Evolutionary conservation across 129 eudicot genomes (phyloP), one percentile per base, ranked within the genome.

Genomic region (Artemisia tridentata): DNA sequence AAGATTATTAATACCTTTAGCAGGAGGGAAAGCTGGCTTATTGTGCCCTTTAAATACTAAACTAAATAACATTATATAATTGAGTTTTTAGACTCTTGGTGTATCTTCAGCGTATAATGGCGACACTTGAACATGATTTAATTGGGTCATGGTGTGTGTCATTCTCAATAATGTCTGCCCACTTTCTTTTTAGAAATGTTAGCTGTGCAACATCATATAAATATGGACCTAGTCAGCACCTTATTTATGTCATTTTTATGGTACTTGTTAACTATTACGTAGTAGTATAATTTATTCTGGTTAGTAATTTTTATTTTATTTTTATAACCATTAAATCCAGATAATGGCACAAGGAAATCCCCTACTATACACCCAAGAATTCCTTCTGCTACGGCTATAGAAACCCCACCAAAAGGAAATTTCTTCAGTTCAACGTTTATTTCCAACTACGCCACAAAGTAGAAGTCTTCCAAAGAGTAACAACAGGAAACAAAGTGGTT

Each of bases 321-420:
- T 51, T 51, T 4, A 2, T 51, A 51, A 51, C 14, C 7, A 3
- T 14, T 8, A 34, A 41, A 72, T 75, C 71, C 83, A 84, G 93
- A 78, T 60, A 60, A 46, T 31, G 45, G 45, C 45, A 7, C 1
- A 6, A 38, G 45, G 10, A 38, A 38, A 38, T 38, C 45, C 10
- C 45, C 45, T 38, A 2, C 45, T 38, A 38, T 38, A 38, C 45
- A 10, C 1, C 45, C 45, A 7, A 38, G 8, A 38, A 38, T 5
- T 38, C 10, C 45, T 38, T 7, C 45, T 38, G 72, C 60, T 68
- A 19, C 62, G 45, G 65, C 20, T 51, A 38, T 63, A 29, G 85
- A 76, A 63, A 81, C 95, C 47, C 73, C 91, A 70, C 55, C 70
- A n/a, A 71, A 92, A 71, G 77, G 90, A 84, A 84, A 77, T 78